Evolutionary conservation across 2,329 filamentous ascomycete genomes (phyloP).

Genomic region (Arthrobotrys megalospora): DNA sequence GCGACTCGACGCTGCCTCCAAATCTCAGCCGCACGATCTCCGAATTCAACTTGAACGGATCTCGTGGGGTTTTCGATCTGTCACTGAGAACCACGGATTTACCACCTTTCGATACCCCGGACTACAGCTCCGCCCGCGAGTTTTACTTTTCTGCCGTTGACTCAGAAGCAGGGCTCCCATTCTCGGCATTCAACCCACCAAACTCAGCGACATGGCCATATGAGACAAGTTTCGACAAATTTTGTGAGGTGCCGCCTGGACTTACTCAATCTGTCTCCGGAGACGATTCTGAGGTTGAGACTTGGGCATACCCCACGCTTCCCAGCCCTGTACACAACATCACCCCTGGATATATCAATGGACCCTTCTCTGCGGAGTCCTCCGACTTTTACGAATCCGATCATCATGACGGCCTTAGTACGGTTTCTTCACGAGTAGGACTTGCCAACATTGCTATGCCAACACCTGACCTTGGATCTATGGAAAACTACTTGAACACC

Average conservation of each 20-base stretch:
- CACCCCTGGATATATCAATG: constrained; percentile 64
- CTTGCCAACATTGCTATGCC: constrained; percentile 68
- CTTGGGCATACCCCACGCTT: constrained; percentile 69
- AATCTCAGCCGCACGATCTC: constrained; percentile 70
- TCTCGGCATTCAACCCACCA: constrained; percentile 71
- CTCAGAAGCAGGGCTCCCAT: constrained; percentile 65
- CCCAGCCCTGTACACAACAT: constrained; percentile 68
- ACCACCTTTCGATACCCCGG: constrained; percentile 62
- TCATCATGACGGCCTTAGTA: constrained; percentile 65
- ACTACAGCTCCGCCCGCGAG: constrained; percentile 64
- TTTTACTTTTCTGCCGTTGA: constrained; percentile 63
- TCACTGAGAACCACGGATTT: constrained; percentile 65
- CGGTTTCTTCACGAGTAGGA: constrained; percentile 70
- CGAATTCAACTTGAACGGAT: constrained; percentile 72
- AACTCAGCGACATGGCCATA: constrained; percentile 73
- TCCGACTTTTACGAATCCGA: constrained; percentile 69
- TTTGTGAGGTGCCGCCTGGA: constrained; percentile 68
- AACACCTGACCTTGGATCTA: constrained; percentile 52
- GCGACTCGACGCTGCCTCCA: constrained; percentile 74
- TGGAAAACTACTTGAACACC: constrained; percentile 59
- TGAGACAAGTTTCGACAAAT: constrained; percentile 68
- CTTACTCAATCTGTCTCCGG: constrained; percentile 76
- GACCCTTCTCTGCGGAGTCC: constrained; percentile 66
- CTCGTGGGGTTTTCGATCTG: constrained; percentile 72
- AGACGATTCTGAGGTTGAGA: constrained; percentile 78